Conservation (phyloP, 2,329 filamentous ascomycete species). For the Ascochyta clinopodiicola region DNA sequence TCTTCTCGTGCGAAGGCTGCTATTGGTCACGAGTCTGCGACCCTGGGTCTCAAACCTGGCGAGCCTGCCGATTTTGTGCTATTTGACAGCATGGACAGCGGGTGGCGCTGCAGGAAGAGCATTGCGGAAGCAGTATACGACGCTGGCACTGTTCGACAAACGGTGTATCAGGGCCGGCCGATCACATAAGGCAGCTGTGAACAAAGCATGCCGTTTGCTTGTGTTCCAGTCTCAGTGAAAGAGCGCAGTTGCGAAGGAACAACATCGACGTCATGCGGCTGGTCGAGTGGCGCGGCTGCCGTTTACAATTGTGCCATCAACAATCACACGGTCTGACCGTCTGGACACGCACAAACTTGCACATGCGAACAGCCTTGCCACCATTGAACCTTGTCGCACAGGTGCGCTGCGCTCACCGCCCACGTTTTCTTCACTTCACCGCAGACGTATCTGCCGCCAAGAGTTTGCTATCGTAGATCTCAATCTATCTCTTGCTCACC, state of each 20-base stretch:
- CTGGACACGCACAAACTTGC: background rate
- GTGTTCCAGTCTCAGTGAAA: background rate
- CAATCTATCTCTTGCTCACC: background rate
- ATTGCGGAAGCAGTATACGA: slow-evolving; percentile 56
- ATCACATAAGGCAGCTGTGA: background rate
- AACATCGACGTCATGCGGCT: background rate
- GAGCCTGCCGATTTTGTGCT: slow-evolving; percentile 53
- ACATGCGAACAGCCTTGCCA: slow-evolving; percentile 9
- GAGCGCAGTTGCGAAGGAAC: background rate
- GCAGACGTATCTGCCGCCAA: slow-evolving; percentile 3
- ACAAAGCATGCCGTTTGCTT: background rate
- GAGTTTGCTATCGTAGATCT: background rate
- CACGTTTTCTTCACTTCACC: slow-evolving; percentile 13
- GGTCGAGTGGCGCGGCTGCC: background rate
- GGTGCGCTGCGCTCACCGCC: background rate
- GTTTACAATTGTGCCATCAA: background rate
- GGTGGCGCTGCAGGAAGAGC: slow-evolving; percentile 52
- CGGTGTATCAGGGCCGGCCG: slow-evolving; percentile 33
- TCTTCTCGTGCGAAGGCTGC: slow-evolving; percentile 52
- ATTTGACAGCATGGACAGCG: slow-evolving; percentile 45
- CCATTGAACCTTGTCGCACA: background rate
- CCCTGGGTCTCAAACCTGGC: slow-evolving; percentile 42
- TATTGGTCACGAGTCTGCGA: slow-evolving; percentile 49
- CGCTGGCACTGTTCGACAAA: slow-evolving; percentile 41
- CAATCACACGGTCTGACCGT: slow-evolving; percentile 7